Percentiles rank a stretch among this genome's conserved stretches.
Conservation (phyloP, 441 rosid species). For the Populus tomentosa region DNA sequence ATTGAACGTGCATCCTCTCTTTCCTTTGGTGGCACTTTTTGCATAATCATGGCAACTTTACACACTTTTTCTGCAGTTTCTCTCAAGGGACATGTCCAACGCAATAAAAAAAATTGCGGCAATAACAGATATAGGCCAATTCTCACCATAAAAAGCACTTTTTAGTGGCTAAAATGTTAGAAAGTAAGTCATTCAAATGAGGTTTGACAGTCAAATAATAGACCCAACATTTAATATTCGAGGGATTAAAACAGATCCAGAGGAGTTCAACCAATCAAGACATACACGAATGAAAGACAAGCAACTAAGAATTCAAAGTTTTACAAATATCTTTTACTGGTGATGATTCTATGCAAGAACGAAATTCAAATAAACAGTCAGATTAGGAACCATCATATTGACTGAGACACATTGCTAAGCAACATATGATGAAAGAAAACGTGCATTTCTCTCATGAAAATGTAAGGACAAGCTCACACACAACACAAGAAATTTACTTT, state of each 20-base stretch:
- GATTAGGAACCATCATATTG: neutral
- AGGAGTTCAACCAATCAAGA: neutral
- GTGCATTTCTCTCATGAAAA: neutral
- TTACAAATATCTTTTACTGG: neutral
- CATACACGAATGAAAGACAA: neutral
- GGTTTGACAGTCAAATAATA: neutral
- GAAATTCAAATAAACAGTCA: neutral
- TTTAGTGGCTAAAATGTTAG: neutral
- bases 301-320: neutral
- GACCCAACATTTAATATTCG: neutral
- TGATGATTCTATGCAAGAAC: neutral
- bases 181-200: neutral
- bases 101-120: neutral
- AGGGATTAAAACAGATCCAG: neutral
- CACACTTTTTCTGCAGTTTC: neutral
- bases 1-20: neutral
- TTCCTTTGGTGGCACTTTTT: neutral
- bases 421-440: neutral
- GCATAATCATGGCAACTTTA: neutral
- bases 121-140: neutral
- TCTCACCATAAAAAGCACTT: neutral
- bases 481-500: neutral
- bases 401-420: neutral
- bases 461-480: neutral
- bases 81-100: neutral